phyloP scores from a whole-genome alignment of 345 rosid genomes.

The Carallia brachiata region DNA sequence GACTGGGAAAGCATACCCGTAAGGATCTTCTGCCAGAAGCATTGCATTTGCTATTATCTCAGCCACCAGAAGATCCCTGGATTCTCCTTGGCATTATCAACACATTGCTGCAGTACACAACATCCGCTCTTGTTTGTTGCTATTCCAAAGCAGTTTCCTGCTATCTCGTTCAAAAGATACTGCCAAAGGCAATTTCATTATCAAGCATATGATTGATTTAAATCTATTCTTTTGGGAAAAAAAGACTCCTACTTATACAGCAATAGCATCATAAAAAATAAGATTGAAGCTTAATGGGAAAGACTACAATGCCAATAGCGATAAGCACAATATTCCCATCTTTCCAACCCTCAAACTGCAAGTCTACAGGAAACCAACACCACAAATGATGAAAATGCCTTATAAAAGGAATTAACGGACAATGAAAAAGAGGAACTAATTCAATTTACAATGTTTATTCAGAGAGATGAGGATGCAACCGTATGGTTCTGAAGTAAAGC shows the following conservation, averaged over 20 bases:
- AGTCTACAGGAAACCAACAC: background rate
- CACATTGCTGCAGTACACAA: conserved; percentile 35
- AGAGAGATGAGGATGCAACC: too few species aligned
- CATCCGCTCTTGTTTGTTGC: conserved; percentile 46
- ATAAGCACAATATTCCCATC: too few species aligned
- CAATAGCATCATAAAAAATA: too few species aligned
- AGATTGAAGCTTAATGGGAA: too few species aligned
- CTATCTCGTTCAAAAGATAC: conserved; percentile 28
- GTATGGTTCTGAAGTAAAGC: too few species aligned
- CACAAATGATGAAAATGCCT: background rate
- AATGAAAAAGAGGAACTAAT: too few species aligned
- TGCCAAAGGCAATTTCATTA: conserved; percentile 16
- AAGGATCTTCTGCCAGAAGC: conserved; percentile 30
- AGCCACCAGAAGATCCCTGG: conserved; percentile 22
- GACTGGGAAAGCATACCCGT: conserved; percentile 32
- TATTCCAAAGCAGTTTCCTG: conserved; percentile 24
- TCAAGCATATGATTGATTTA: too few species aligned
- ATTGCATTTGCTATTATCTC: conserved; percentile 28
- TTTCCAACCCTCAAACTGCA: background rate
- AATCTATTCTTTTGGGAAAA: too few species aligned
- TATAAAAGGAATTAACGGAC: too few species aligned
- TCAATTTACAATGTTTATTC: too few species aligned
- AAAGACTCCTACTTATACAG: too few species aligned
- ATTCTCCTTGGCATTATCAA: conserved; percentile 16
- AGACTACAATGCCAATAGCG: too few species aligned